phyloP scores from a whole-genome alignment of 805 yeast genomes.

The Nakazawaea peltata region DNA sequence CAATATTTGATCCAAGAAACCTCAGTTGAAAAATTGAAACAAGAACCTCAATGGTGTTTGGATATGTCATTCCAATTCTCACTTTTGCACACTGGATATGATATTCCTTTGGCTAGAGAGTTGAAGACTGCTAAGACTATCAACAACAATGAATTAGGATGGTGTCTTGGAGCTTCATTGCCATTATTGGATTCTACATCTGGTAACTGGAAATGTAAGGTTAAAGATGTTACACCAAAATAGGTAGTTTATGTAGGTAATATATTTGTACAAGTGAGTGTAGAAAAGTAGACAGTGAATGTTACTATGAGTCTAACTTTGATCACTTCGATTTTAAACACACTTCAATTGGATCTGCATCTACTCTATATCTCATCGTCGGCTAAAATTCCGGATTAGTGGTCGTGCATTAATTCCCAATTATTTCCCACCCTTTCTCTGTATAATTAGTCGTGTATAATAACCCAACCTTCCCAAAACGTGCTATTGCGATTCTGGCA shows the following conservation, averaged over 20 bases:
- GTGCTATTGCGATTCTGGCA: too few relatives aligned
- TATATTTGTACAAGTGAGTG: too few relatives aligned
- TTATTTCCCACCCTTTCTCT: too few relatives aligned
- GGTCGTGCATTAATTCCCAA: too few relatives aligned
- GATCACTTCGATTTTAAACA: too few relatives aligned
- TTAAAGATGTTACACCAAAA: conserved; percentile 18
- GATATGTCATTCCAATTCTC: conserved; percentile 89
- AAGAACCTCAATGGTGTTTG: conserved; percentile 90
- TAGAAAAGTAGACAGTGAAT: too few relatives aligned
- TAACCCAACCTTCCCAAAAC: too few relatives aligned
- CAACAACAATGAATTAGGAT: conserved; percentile 85
- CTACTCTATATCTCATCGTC: too few relatives aligned
- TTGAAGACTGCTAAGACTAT: conserved; percentile 88
- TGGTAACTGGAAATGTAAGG: conserved; percentile 65
- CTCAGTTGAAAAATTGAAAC: conserved; percentile 55
- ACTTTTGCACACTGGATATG: conserved; percentile 92
- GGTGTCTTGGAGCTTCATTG: conserved; percentile 98
- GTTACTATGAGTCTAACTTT: too few relatives aligned
- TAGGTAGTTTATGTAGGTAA: background rate
- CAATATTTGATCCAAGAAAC: conserved; percentile 56
- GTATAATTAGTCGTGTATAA: too few relatives aligned
- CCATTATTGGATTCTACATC: conserved; percentile 65
- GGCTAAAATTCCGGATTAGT: too few relatives aligned
- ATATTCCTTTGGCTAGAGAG: conserved; percentile 84
- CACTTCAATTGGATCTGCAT: too few relatives aligned